Evolutionary conservation across 2,329 filamentous ascomycete genomes (phyloP).

Genomic region (Parastagonospora avenae): DNA sequence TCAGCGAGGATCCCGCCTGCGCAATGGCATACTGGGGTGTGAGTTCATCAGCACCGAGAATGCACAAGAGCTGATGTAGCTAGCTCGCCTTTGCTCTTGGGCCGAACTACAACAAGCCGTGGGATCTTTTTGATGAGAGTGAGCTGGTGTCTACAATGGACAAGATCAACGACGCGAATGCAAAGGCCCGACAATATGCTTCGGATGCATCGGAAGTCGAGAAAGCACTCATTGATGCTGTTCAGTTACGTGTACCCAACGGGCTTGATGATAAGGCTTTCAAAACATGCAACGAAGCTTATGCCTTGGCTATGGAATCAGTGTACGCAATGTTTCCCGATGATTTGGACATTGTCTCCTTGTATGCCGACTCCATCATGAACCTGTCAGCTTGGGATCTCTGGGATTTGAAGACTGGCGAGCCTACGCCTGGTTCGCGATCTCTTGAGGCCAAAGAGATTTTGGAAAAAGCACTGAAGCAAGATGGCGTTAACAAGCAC

Average conservation of each 20-base stretch:
- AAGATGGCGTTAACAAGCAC: slow-evolving; percentile 59
- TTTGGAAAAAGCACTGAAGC: slow-evolving; percentile 63
- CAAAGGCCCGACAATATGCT: slow-evolving; percentile 50
- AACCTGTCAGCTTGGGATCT: slow-evolving; percentile 69
- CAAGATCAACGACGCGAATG: slow-evolving; percentile 54
- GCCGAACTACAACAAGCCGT: slow-evolving; percentile 81
- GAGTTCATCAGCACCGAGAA: slow-evolving; percentile 8
- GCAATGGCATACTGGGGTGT: slow-evolving; percentile 71
- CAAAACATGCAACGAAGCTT: slow-evolving; percentile 61
- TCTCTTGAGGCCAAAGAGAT: slow-evolving; percentile 64
- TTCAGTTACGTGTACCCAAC: slow-evolving; percentile 55
- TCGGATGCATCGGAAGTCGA: slow-evolving; percentile 58
- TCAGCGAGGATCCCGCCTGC: slow-evolving; percentile 59
- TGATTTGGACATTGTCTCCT: slow-evolving; percentile 66
- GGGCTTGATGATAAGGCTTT: slow-evolving; percentile 50
- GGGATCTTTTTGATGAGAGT: slow-evolving; percentile 69
- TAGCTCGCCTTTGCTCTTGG: slow-evolving; percentile 68
- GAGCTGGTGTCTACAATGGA: slow-evolving; percentile 62
- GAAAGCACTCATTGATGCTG: slow-evolving; percentile 65
- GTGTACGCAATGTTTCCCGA: slow-evolving; percentile 60
- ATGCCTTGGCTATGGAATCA: slow-evolving; percentile 65
- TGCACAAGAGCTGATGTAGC: slow-evolving; percentile 42
- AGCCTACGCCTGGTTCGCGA: slow-evolving; percentile 59
- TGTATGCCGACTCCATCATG: slow-evolving; percentile 70
- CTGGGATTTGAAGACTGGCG: slow-evolving; percentile 65